Conservation (phyloP, 768 basidiomycete genomes). For the Amanita phalloides region DNA sequence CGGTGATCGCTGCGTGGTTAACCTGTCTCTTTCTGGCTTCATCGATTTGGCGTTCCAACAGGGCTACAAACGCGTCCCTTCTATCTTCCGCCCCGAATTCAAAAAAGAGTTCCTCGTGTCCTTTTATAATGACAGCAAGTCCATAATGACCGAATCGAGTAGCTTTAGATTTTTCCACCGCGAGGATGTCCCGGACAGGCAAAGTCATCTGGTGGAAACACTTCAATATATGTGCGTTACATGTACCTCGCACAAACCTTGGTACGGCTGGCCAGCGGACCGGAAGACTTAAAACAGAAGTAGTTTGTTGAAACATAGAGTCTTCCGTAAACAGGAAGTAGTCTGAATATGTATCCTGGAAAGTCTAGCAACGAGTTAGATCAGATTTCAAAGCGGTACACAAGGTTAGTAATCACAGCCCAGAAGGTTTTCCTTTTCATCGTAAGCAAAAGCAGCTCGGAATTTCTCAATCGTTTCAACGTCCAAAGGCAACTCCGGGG, state of each 20-base stretch:
- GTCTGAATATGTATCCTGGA: slow-evolving; percentile 80
- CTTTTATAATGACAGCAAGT: slow-evolving; percentile 82
- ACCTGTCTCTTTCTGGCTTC: slow-evolving; percentile 41
- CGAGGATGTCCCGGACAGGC: slow-evolving; percentile 81
- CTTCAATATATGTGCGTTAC: neutral
- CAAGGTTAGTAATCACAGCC: slow-evolving; percentile 52
- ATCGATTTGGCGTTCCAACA: slow-evolving; percentile 79
- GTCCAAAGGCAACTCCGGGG: slow-evolving; percentile 53
- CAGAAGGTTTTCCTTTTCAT: slow-evolving; percentile 77
- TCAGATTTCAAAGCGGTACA: neutral
- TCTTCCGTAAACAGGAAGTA: slow-evolving; percentile 82
- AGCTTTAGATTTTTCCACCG: slow-evolving; percentile 76
- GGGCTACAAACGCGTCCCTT: slow-evolving; percentile 62
- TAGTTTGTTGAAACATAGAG: slow-evolving; percentile 88
- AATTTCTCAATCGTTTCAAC: slow-evolving; percentile 66
- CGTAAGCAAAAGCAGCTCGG: slow-evolving; percentile 71
- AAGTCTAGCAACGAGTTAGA: slow-evolving; percentile 46
- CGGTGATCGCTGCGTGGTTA: slow-evolving; percentile 28
- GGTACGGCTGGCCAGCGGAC: slow-evolving; percentile 70
- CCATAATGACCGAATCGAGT: slow-evolving; percentile 88
- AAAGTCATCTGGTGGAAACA: slow-evolving; percentile 76
- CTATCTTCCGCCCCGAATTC: slow-evolving; percentile 82
- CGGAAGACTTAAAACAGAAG: slow-evolving; percentile 91
- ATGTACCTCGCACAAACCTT: slow-evolving; percentile 42
- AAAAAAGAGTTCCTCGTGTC: slow-evolving; percentile 96